A percentile compares a stretch with the other conserved stretches of the same genome.
These are phyloP conservation scores for Maudiozyma barnettii DNA, from an alignment of 805 yeast genomes.

Conservation along the genomic window DNA sequence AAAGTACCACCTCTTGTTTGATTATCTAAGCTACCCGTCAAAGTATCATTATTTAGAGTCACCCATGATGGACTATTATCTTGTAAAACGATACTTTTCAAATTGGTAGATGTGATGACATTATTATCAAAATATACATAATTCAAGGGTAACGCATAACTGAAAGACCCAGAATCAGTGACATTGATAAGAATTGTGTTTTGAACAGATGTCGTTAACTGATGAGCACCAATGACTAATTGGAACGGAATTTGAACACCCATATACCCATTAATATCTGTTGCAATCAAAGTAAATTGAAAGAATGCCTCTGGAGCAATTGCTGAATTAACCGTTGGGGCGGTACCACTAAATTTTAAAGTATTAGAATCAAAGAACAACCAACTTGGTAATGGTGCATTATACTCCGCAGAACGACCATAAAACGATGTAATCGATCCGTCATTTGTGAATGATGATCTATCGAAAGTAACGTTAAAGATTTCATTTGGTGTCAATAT, in stretches of 20 bases:
- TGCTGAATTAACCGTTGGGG: slow-evolving; percentile 76
- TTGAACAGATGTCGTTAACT: slow-evolving; percentile 56
- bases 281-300: slow-evolving; percentile 63
- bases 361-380: slow-evolving; percentile 51
- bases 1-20: slow-evolving; percentile 32
- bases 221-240: slow-evolving; percentile 81
- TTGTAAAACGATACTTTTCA: slow-evolving; percentile 41
- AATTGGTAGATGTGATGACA: slow-evolving; percentile 38
- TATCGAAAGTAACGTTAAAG: slow-evolving; percentile 57
- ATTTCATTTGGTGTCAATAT: slow-evolving; percentile 61
- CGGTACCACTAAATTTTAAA: slow-evolving; percentile 72
- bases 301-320: slow-evolving; percentile 81
- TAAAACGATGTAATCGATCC: slow-evolving; percentile 44
- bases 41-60: slow-evolving; percentile 33
- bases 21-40: slow-evolving; percentile 51
- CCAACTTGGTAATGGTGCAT: slow-evolving; percentile 91
- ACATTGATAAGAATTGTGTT: slow-evolving; percentile 54
- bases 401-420: slow-evolving; percentile 62
- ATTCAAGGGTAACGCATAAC: slow-evolving; percentile 51
- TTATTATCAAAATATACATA: slow-evolving; percentile 57
- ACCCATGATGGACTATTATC: slow-evolving; percentile 53
- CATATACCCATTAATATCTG: slow-evolving; percentile 67
- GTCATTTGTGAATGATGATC: slow-evolving; percentile 48
- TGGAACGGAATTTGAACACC: slow-evolving; percentile 63
- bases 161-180: slow-evolving; percentile 48